Evolutionary conservation across 345 rosid species (phyloP).

Genomic region (Bretschneidera sinensis): DNA sequence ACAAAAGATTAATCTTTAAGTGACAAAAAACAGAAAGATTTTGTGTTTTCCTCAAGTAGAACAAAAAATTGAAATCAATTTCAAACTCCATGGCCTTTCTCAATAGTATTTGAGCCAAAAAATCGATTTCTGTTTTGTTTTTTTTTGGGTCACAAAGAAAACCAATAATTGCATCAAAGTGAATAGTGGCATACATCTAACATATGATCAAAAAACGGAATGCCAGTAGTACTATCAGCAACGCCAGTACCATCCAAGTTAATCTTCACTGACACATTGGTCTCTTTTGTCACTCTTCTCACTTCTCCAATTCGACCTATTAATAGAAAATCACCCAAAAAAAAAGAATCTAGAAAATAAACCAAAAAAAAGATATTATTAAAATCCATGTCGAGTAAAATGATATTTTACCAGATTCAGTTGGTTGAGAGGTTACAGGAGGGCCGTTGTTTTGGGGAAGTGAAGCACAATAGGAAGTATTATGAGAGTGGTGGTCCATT

Average conservation of each 20-base stretch:
- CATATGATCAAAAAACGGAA: constrained; percentile 94
- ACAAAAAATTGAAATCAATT: too few relatives aligned
- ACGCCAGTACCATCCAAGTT: constrained; percentile 83
- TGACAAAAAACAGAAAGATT: too few relatives aligned
- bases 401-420: constrained; percentile 22
- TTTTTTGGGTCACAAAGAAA: too few relatives aligned
- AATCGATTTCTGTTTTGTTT: too few relatives aligned
- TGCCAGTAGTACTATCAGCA: constrained; percentile 67
- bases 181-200: constrained; percentile 44
- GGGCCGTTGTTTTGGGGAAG: constrained; percentile 33
- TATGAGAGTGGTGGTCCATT: constrained; percentile 20
- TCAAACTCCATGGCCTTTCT: too few relatives aligned
- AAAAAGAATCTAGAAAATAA: not conserved
- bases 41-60: too few relatives aligned
- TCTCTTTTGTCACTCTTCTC: constrained; percentile 80
- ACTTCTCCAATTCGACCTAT: constrained; percentile 65
- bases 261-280: constrained; percentile 68
- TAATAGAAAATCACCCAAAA: not conserved
- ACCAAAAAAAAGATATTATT: not conserved
- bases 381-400: not conserved
- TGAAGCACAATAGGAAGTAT: constrained; percentile 19
- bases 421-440: constrained; percentile 16
- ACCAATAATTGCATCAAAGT: too few relatives aligned
- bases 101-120: too few relatives aligned
- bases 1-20: too few relatives aligned